A percentile compares a stretch with the other conserved stretches of the same genome.
Conservation (phyloP, 148 eudicot species). For the Chenopodium suecicum region DNA sequence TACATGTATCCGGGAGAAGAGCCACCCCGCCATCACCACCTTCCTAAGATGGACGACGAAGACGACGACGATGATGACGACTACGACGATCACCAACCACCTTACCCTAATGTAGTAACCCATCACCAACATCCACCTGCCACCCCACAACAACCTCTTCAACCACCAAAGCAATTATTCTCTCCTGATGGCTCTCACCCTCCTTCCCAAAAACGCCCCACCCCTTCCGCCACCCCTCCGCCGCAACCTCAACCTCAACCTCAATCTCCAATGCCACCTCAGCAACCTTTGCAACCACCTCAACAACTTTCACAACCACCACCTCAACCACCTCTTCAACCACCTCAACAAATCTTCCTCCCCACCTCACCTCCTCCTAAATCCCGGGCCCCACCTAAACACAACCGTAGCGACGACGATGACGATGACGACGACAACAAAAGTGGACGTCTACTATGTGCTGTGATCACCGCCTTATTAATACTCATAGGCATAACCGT, state of each 20-base stretch:
- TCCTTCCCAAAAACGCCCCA: not conserved
- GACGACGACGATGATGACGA: slow-evolving; percentile 6
- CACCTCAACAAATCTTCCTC: not conserved
- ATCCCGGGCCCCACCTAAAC: slow-evolving; percentile 2
- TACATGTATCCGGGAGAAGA: slow-evolving; percentile 23
- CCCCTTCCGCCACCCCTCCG: slow-evolving; percentile 13
- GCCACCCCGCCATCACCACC: slow-evolving; percentile 34
- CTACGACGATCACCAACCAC: not conserved
- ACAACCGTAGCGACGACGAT: slow-evolving; percentile 7
- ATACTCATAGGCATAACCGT: slow-evolving; percentile 45
- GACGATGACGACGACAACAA: slow-evolving; percentile 1
- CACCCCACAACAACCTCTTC: slow-evolving; percentile 25
- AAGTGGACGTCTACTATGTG: slow-evolving; percentile 14
- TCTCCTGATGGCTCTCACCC: not conserved
- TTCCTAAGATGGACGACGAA: slow-evolving; percentile 29
- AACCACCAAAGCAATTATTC: slow-evolving; percentile 16
- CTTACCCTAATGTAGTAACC: not conserved
- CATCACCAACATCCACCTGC: not conserved
- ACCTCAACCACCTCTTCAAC: slow-evolving; percentile 4
- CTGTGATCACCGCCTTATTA: slow-evolving; percentile 30
- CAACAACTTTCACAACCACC: slow-evolving; percentile 3
- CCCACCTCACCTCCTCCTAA: slow-evolving; percentile 20
- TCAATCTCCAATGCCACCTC: slow-evolving; percentile 8
- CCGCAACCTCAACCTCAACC: not conserved
- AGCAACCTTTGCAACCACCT: slow-evolving; percentile 8